Evolutionary conservation across 2,329 filamentous ascomycete genomes (phyloP), one percentile per base, ranked within the genome.

Genomic region (Alternaria viburni): DNA sequence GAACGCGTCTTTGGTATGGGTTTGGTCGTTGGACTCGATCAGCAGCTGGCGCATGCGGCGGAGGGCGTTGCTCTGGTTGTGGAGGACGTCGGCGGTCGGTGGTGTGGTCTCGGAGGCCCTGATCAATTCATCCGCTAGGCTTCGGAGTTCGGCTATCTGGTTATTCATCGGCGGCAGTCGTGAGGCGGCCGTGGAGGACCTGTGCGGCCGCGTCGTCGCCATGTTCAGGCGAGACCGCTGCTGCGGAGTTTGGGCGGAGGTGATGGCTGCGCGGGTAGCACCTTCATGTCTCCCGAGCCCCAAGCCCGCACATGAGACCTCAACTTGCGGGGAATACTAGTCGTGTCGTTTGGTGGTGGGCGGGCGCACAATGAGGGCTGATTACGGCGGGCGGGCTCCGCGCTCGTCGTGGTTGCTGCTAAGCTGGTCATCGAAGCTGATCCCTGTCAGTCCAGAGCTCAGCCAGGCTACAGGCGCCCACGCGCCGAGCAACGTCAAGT

Each of bases 1-100:
- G 77, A 97, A 97, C 70, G 92, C 90, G 81, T 97, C 92, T 81
- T 93, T 93, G 47, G 84, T 83, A 62, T 84, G 82, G 54, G 81
- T 81, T 26, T 83, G 81, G 61, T 82, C 79, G 68, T 80, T 79
- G 65, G 81, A 81, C 61, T 88, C 86, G 66, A 88, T 86, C 50
- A 89, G 82, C 59, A 86, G 82, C 79, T 93, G 91, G 73, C 89
- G 88, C 63, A 95, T 86, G 55, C 88, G 86, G 68, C 88, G 87
- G 60, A 92, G 83, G 57, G 84, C 83, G 68, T 88, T 85, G 66
- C 79, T 80, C 71, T 80, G 78, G 62, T 52, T 54, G 65, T 80
- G 79, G 56, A 81, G 76, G 51, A 72, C 62, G 4, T 75, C 62
- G 57, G 74, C 51, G 58, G 75, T 74, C 36, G 75, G 73, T 46